These are phyloP conservation scores for Monosporozyma unispora DNA, from an alignment of 805 yeast genomes.

Conservation along the genomic window DNA sequence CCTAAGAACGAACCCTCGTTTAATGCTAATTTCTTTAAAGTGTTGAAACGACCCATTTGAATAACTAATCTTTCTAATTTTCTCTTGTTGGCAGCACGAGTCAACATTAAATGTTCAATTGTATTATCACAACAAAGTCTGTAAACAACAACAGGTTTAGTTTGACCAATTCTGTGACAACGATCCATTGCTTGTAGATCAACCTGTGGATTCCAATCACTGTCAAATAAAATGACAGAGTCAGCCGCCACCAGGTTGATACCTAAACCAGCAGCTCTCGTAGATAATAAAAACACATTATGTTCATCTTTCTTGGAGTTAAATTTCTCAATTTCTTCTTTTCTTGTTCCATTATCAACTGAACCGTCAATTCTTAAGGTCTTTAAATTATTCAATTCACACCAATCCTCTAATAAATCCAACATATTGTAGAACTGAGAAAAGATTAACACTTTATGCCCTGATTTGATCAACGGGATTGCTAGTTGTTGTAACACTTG, in stretches of 20 bases:
- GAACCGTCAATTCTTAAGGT: constrained; percentile 71
- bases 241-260: constrained; percentile 81
- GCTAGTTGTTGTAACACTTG: constrained; percentile 58
- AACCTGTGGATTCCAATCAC: constrained; percentile 97
- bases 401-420: constrained; percentile 75
- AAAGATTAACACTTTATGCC: constrained; percentile 72
- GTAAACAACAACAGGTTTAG: constrained; percentile 70
- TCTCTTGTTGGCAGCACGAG: constrained; percentile 73
- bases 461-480: constrained; percentile 36
- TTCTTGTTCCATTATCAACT: constrained; percentile 55
- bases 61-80: constrained; percentile 69
- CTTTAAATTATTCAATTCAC: constrained; percentile 38
- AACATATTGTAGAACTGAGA: constrained; percentile 79
- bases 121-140: constrained; percentile 71
- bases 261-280: constrained; percentile 94
- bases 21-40: constrained; percentile 31
- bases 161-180: constrained; percentile 89
- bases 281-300: constrained; percentile 65
- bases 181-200: constrained; percentile 95
- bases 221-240: constrained; percentile 80
- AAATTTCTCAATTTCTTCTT: constrained; percentile 48
- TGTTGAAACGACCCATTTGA: constrained; percentile 51
- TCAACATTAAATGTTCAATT: constrained; percentile 72
- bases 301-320: constrained; percentile 26
- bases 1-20: constrained; percentile 24